Conservation (phyloP, 352 stramenopile species). For the Phytophthora europaea region DNA sequence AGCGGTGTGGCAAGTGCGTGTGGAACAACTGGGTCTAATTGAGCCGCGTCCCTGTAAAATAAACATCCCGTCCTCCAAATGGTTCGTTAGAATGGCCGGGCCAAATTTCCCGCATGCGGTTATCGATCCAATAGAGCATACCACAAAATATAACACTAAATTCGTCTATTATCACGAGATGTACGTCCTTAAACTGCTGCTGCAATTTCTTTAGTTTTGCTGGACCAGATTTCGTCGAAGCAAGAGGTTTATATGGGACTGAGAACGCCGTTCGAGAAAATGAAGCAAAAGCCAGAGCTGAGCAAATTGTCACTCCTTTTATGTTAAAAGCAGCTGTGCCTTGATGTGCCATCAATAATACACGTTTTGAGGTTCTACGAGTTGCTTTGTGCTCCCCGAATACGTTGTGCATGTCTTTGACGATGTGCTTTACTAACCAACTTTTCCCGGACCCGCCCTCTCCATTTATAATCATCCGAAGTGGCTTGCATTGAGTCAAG, state of each 20-base stretch:
- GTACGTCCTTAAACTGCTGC: background rate
- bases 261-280: background rate
- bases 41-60: no score
- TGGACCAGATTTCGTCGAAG: background rate
- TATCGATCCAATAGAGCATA: conserved; percentile 6
- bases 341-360: conserved; percentile 4
- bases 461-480: no score
- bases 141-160: conserved; percentile 1
- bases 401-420: background rate
- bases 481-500: no score
- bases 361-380: background rate
- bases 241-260: background rate
- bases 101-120: conserved; percentile 1
- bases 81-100: background rate
- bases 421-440: no score
- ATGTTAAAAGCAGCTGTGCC: conserved; percentile 7
- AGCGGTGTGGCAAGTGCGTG: background rate
- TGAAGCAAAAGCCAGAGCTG: background rate
- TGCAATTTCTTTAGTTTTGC: background rate
- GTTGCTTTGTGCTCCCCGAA: background rate
- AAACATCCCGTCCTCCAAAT: conserved; percentile 6
- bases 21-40: background rate
- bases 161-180: background rate
- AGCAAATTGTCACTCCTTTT: conserved; percentile 3
- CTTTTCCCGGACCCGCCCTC: no score